Evolutionary conservation across 2,329 filamentous ascomycete species (phyloP), one percentile per base, ranked within the genome.

Genomic region (Thielaviopsis euricoi): DNA sequence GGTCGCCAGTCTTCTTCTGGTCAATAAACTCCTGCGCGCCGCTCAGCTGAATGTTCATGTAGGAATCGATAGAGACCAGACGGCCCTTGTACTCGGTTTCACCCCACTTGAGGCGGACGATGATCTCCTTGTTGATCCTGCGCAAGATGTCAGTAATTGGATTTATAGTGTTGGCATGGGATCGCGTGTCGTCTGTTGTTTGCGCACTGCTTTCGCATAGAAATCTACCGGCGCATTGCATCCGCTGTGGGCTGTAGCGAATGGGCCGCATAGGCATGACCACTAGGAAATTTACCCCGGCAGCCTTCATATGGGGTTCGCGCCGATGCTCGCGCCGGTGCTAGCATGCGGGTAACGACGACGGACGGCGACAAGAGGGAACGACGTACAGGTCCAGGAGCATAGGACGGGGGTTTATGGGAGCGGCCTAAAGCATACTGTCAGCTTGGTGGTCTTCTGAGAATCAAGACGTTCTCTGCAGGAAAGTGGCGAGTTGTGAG

Each of bases 31-130:
- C 93, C 73, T 95, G 87, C 55, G 91, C 90, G 66, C 86, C 85
- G 64, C 84, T 83, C 62, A 98, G 80, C 74, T 97, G 89, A 63
- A 98, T 83, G 76, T 98, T 98, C 91, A 98, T 97, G 77, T 98
- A 98, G 68, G 87, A 89, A 75, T 98, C 93, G 68, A 95, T 87
- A 66, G 86, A 91, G 68, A 95, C 87, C 62, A 98, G 81, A 64
- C 82, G 81, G 69, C 93, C 93, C 71, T 91, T 94, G 80, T 98
- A 98, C 72, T 98, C 93, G 61, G 89, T 93, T 72, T 96, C 85
- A 65, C 89, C 89, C 93, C 93, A 98, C 80, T 98, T 98, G 63
- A 98, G 80, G 66, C 90, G 88, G 63, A 98, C 86, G 62, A 90
- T 78, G 67, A 98, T 84, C 67, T 91, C 82, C 71, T 94, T 87